Base-by-base conservation (phyloP, 2,329 filamentous ascomycete species). In the Clonostachys rhizophaga region DNA sequence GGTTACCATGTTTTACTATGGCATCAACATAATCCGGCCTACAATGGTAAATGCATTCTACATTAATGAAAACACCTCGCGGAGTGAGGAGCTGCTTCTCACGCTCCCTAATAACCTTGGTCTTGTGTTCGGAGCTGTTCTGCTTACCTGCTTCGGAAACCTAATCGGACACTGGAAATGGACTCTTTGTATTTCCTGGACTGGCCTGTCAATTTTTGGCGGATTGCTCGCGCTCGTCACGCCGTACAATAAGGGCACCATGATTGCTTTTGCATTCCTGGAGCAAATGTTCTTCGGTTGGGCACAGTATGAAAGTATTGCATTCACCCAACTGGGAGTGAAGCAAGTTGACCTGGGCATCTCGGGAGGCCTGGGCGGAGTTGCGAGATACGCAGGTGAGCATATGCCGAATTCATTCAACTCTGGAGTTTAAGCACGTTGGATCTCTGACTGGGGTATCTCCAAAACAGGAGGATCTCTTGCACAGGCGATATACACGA, bases 21-120 rank as follows among this genome's bases (percentile, higher is more conserved):
- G 65, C 30, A 67, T 63, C 41, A 71, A 68, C 49, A 65, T 75
- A 37, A 58, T 74, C 14, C 74, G 65, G 52, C 72, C 72, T 0
- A 70, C 68, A 10, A 73, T 74, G 69, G 72, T 74, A 44, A 66
- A 73, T 6, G 69, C 91, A 3, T 72, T 83, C 35, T 56, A 91
- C 52, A 91, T 92, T 58, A 80, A 90, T 55, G 87, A 91, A 61
- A 82, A 78, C 24, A 70, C 66, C 46, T 78, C 88, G 4, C 79
- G 89, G 34, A 83, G 83, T 0, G 71, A 91, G 52, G 2, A 85
- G 86, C 0, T 78, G 87, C 0, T 92, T 91, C 3, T 76, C 5
- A 68, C 69, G 2, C 55, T 74, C 16, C 68, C 67, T 0, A 68
- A 71, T 52, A 71, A 70, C 7, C 56, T 76, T 33, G 74, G 65